Conservation (phyloP, 768 basidiomycete genomes). For the Lentinula raphanica region DNA sequence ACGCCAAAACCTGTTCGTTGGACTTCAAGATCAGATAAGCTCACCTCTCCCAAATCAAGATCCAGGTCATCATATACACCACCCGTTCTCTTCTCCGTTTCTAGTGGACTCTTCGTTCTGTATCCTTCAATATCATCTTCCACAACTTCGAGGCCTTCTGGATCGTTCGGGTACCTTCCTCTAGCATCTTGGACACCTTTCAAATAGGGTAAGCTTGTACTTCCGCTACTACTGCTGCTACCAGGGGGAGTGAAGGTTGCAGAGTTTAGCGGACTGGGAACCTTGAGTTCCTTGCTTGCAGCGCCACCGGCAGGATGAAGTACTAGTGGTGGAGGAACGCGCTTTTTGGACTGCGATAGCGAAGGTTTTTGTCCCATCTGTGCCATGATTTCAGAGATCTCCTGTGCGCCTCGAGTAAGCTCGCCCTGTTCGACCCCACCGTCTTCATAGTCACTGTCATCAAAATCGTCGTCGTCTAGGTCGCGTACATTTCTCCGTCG, state of each 20-base stretch:
- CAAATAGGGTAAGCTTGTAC: slow-evolving; percentile 44
- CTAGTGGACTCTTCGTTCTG: slow-evolving; percentile 29
- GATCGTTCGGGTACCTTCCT: slow-evolving; percentile 12
- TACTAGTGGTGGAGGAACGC: slow-evolving; percentile 55
- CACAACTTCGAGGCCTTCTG: slow-evolving; percentile 26
- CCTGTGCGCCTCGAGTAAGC: slow-evolving; percentile 11
- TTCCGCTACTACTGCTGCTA: slow-evolving; percentile 26
- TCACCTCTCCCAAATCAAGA: slow-evolving; percentile 42
- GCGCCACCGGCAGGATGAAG: slow-evolving; percentile 33
- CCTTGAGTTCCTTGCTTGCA: slow-evolving; percentile 21
- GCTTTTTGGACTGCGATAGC: slow-evolving; percentile 6
- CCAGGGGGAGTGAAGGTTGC: background rate
- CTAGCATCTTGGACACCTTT: slow-evolving; percentile 20
- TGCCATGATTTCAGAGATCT: slow-evolving; percentile 30
- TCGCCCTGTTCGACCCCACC: slow-evolving; percentile 34
- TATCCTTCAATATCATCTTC: slow-evolving; percentile 37
- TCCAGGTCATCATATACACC: slow-evolving; percentile 49
- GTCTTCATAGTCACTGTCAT: slow-evolving; percentile 29
- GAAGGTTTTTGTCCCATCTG: slow-evolving; percentile 9
- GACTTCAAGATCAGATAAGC: slow-evolving; percentile 16
- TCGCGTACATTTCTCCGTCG: slow-evolving; percentile 27
- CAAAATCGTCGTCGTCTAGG: slow-evolving; percentile 19
- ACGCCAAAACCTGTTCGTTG: background rate
- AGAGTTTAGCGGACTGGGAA: slow-evolving; percentile 31
- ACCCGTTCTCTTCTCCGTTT: slow-evolving; percentile 43